Evolutionary conservation across 106 monocot species (phyloP).

Genomic region (Dioscorea zingiberensis): DNA sequence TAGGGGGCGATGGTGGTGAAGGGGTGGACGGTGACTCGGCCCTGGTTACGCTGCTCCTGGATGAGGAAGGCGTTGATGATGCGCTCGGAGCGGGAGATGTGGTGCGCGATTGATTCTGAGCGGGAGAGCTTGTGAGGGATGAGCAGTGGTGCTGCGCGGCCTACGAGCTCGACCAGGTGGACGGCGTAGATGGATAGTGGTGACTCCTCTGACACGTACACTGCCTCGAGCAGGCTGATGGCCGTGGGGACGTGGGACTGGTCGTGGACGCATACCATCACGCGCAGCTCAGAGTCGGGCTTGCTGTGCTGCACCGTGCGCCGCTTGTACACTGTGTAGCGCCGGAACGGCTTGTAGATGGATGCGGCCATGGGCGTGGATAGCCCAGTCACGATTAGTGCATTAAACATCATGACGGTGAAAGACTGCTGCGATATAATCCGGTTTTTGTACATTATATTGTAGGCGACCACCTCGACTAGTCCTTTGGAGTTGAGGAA

Average conservation of each 20-base stretch:
- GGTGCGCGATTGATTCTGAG: neutral
- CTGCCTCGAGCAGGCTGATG: conserved; percentile 30
- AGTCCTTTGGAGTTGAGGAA: conserved; percentile 46
- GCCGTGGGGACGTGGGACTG: conserved; percentile 34
- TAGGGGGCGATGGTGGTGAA: conserved; percentile 52
- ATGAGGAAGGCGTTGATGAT: conserved; percentile 70
- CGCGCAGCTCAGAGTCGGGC: conserved; percentile 30
- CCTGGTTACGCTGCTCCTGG: conserved; percentile 21
- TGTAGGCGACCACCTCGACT: conserved; percentile 38
- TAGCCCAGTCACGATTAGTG: conserved; percentile 20
- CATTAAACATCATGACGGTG: conserved; percentile 13
- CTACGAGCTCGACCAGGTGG: conserved; percentile 69
- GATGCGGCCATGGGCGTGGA: conserved; percentile 11
- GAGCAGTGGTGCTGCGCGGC: conserved; percentile 40
- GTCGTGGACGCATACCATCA: conserved; percentile 52
- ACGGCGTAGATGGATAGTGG: conserved; percentile 48
- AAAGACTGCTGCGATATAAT: conserved; percentile 13
- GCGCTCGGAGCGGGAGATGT: conserved; percentile 28
- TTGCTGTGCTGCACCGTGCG: conserved; percentile 26
- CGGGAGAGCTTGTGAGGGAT: conserved; percentile 36
- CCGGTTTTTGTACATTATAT: conserved; percentile 22
- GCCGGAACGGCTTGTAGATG: conserved; percentile 41
- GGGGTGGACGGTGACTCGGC: conserved; percentile 31
- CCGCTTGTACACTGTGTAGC: conserved; percentile 21
- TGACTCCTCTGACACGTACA: neutral